These are phyloP conservation scores for Aspergillus ruber DNA, from an alignment of 2,329 filamentous ascomycete species.

Conservation along the genomic window DNA sequence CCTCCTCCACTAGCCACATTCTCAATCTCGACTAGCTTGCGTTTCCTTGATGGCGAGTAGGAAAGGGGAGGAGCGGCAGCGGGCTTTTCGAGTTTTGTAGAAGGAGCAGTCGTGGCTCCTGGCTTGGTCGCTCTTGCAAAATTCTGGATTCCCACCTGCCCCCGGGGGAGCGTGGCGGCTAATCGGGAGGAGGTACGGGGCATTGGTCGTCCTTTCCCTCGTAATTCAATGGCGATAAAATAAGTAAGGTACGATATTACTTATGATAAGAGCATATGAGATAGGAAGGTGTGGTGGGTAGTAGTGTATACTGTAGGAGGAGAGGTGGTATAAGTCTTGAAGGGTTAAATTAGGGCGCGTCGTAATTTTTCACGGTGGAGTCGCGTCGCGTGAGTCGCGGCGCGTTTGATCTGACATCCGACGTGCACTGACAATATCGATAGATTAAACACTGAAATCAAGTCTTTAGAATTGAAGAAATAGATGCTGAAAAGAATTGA, in stretches of 20 bases:
- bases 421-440: neutral
- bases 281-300: neutral
- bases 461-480: neutral
- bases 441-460: too few species aligned
- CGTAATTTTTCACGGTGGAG: conserved; percentile 3
- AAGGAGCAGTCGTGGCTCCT: conserved; percentile 13
- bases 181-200: conserved; percentile 24
- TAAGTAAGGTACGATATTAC: conserved; percentile 4
- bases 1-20: conserved; percentile 13
- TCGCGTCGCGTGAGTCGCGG: conserved; percentile 8
- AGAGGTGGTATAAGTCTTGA: neutral
- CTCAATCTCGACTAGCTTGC: conserved; percentile 30
- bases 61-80: conserved; percentile 13
- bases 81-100: conserved; percentile 23
- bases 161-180: conserved; percentile 23
- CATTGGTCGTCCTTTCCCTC: conserved; percentile 15
- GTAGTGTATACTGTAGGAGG: neutral
- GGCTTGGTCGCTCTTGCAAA: conserved; percentile 43
- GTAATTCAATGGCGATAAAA: neutral
- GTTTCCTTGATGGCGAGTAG: conserved; percentile 35
- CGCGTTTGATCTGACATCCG: conserved; percentile 11
- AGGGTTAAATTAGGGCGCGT: neutral
- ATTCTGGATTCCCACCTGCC: conserved; percentile 36
- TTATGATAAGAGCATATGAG: conserved; percentile 5
- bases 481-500: neutral